A percentile compares a stretch with the other conserved stretches of the same genome.
phyloP scores from a whole-genome alignment of 129 eudicot species.

The Gnaphalium uliginosum region DNA sequence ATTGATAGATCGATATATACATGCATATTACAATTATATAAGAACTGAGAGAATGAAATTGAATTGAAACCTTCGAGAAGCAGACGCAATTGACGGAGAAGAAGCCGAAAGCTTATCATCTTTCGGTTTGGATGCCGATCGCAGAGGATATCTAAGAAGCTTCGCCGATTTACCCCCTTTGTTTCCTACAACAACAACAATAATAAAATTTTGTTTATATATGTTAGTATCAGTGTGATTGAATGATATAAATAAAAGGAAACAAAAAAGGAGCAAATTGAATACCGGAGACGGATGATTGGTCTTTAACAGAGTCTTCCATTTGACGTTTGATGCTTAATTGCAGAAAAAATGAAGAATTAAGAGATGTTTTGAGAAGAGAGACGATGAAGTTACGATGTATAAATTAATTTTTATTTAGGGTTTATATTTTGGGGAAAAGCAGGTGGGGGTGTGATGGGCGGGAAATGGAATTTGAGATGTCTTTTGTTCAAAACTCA shows the following conservation, averaged over 20 bases:
- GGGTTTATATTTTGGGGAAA: constrained; percentile 16
- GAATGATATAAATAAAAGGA: neutral
- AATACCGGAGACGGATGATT: constrained; percentile 43
- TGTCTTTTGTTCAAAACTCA: constrained; percentile 22
- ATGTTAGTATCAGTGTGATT: neutral
- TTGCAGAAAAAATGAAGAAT: constrained; percentile 1
- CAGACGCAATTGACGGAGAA: constrained; percentile 43
- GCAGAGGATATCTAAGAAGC: constrained; percentile 75
- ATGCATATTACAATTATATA: too few species aligned
- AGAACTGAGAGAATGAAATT: neutral
- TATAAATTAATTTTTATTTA: constrained; percentile 25
- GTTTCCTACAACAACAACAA: constrained; percentile 26
- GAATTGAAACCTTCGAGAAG: constrained; percentile 51
- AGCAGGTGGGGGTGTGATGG: constrained; percentile 18
- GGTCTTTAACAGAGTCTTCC: constrained; percentile 45
- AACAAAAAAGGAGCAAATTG: neutral
- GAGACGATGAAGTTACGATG: constrained; percentile 33
- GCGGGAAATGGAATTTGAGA: constrained; percentile 36
- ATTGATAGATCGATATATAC: neutral
- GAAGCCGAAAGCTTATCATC: constrained; percentile 52
- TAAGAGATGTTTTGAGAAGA: neutral
- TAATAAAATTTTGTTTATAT: neutral
- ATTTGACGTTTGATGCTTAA: constrained; percentile 9
- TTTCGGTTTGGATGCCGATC: constrained; percentile 62
- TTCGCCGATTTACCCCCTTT: constrained; percentile 47